Percentiles rank a stretch among this genome's conserved stretches.
phyloP scores from a whole-genome alignment of 176 grass and related monocot species.

The Rhynchospora breviuscula region DNA sequence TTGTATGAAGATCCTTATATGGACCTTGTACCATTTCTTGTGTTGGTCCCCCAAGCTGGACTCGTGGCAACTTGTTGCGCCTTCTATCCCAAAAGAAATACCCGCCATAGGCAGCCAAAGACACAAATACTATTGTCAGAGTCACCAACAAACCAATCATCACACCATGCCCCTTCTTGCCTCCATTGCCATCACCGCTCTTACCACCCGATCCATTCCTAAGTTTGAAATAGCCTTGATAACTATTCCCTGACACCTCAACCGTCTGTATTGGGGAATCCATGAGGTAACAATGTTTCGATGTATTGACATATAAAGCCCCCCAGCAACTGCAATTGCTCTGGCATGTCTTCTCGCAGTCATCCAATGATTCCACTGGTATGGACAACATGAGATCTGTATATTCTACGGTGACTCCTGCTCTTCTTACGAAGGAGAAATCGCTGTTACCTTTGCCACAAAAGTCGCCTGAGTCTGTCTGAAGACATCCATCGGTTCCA shows the following conservation, averaged over 20 bases:
- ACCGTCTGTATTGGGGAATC: constrained; percentile 24
- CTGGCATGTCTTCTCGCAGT: constrained; percentile 16
- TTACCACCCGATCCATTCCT: neutral
- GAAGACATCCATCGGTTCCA: neutral
- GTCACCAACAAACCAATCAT: neutral
- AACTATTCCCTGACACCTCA: neutral
- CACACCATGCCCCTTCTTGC: neutral
- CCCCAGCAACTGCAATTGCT: constrained; percentile 26
- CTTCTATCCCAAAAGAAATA: constrained; percentile 9
- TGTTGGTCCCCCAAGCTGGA: constrained; percentile 5
- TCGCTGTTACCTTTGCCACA: constrained; percentile 13
- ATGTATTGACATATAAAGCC: neutral
- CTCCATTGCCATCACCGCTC: neutral
- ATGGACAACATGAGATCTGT: neutral
- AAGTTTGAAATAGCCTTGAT: constrained; percentile 27
- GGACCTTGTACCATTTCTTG: neutral
- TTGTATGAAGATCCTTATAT: neutral
- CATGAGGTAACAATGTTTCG: constrained; percentile 12
- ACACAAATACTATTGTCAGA: constrained; percentile 1
- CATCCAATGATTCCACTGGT: constrained; percentile 11
- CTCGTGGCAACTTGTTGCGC: neutral
- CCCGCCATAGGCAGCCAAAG: constrained; percentile 1
- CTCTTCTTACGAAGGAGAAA: constrained; percentile 4
- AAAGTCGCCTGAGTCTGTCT: neutral
- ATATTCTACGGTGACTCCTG: constrained; percentile 12